Evolutionary conservation across 805 yeast genomes (phyloP), one percentile per base, ranked within the genome.

Genomic region (Candida namnaoensis): DNA sequence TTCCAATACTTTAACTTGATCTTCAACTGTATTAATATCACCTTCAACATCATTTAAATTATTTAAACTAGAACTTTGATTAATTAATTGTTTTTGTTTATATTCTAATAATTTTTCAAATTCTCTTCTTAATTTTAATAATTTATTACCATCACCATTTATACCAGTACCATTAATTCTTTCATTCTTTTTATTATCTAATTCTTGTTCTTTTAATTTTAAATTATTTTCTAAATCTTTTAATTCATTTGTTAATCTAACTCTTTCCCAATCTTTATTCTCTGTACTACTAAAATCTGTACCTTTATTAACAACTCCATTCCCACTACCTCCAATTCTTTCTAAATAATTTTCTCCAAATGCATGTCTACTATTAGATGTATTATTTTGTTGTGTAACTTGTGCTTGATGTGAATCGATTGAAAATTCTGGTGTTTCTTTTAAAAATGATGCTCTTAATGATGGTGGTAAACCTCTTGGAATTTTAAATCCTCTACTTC

Each of bases 391-490:
- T 19, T 40, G 45, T 43, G 45, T 58, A 25, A 69, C 57, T 40
- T 71, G 64, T 3, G 76, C 74, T 52, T 78, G 82, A 38, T 65
- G 65, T 5, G 85, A 74, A 27, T 69, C 69, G 32, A 82, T 48
- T 51, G 81, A 80, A 56, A 82, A 88, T 44, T 78, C 80, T 13
- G 95, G 93, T 30, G 73, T 73, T 50, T 85, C 90, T 64, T 88
- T 88, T 35, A 86, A 84, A 60, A 90, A 91, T 0, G 96, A 86
- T 13, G 97, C 96, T 36, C 95, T 73, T 48, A 93, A 68, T 6
- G 93, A 79, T 2, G 90, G 85, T 15, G 99, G 99, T n/a, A 93
- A 88, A n/a, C 88, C 82, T 44, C 93, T 71, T 35, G 99, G 99
- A 25, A 93, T 80, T 41, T 91, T 72, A 53, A 81, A 82, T 35